Evolutionary conservation across 2,329 filamentous ascomycete species (phyloP).

Genomic region (Alternaria hordeiaustralica): DNA sequence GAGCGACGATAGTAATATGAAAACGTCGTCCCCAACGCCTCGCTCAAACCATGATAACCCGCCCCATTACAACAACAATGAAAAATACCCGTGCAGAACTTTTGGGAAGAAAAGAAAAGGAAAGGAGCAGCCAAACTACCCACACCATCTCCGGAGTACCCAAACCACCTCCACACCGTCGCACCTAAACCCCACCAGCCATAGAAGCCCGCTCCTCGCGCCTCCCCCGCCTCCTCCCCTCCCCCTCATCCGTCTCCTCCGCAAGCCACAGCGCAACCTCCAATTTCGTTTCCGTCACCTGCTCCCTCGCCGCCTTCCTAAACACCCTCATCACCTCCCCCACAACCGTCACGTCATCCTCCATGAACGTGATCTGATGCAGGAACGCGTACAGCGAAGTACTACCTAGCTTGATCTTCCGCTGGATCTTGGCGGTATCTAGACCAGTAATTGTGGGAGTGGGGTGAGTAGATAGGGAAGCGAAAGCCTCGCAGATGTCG

Average conservation of each 20-base stretch:
- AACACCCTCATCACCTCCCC: background rate
- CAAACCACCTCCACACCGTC: background rate
- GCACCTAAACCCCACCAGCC: background rate
- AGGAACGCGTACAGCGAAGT: background rate
- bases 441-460: background rate
- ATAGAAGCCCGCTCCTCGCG: too few relatives aligned
- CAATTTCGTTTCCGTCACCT: background rate
- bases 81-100: background rate
- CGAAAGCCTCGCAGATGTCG: slow-evolving; percentile 1
- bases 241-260: background rate
- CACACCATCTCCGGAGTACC: background rate
- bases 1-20: background rate
- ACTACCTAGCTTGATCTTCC: background rate
- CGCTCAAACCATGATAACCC: background rate
- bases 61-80: background rate
- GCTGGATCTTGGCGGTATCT: background rate
- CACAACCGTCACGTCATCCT: background rate
- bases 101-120: background rate
- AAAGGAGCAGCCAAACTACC: background rate
- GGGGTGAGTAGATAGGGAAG: background rate
- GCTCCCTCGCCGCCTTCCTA: background rate
- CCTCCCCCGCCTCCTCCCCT: too few relatives aligned
- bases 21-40: background rate
- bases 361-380: background rate
- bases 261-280: background rate